A percentile compares a stretch with the other conserved stretches of the same genome.
phyloP scores from a whole-genome alignment of 1,284 basidiomycete species.

The Fistulina hepatica region DNA sequence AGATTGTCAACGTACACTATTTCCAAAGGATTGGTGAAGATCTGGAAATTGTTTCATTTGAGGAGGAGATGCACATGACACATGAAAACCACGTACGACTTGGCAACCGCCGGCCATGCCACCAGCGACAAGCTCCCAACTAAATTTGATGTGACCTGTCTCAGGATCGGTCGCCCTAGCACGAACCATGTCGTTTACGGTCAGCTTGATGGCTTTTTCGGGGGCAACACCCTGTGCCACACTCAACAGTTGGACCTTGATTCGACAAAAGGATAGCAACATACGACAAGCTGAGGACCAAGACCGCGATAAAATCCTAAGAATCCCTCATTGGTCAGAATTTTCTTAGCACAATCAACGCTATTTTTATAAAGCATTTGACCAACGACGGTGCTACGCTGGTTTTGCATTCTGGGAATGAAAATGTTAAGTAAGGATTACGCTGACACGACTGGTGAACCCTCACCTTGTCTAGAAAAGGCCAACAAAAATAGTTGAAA shows the following conservation, averaged over 20 bases:
- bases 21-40: slow-evolving; percentile 94
- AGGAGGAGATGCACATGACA: too few relatives aligned
- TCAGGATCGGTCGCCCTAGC: slow-evolving; percentile 82
- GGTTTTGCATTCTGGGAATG: slow-evolving; percentile 96
- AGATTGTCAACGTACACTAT: slow-evolving; percentile 55
- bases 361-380: slow-evolving; percentile 94
- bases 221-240: slow-evolving; percentile 84
- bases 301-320: slow-evolving; percentile 95
- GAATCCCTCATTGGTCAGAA: slow-evolving; percentile 90
- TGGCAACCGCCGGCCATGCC: slow-evolving; percentile 93
- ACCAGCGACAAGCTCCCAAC: slow-evolving; percentile 87
- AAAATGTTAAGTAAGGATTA: slow-evolving; percentile 6
- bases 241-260: slow-evolving; percentile 7
- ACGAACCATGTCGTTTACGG: slow-evolving; percentile 91
- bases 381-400: slow-evolving; percentile 88
- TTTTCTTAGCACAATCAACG: slow-evolving; percentile 87
- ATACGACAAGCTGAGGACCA: slow-evolving; percentile 85
- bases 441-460: slow-evolving; percentile 3
- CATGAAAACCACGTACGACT: slow-evolving; percentile 59
- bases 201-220: slow-evolving; percentile 96
- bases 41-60: slow-evolving; percentile 43
- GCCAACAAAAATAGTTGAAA: slow-evolving; percentile 1
- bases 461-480: slow-evolving; percentile 52
- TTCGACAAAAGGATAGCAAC: slow-evolving; percentile 19
- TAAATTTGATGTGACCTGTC: slow-evolving; percentile 82